Conservation (phyloP, 345 rosid genomes). For the Xanthoceras sorbifolium region DNA sequence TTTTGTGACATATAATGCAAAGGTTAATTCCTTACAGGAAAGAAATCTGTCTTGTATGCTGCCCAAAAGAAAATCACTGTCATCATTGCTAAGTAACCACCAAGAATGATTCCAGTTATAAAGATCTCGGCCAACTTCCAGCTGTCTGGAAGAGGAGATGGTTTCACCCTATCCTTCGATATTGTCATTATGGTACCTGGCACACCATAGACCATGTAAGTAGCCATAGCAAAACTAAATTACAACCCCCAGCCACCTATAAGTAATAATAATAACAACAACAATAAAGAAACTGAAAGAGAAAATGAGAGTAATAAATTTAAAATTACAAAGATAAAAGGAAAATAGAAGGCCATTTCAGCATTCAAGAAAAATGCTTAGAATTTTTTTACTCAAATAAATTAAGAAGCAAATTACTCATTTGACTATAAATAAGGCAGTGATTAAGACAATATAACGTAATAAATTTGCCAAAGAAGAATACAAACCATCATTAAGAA, state of each 20-base stretch:
- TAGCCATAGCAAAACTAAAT: too few relatives aligned
- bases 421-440: background rate
- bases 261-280: too few relatives aligned
- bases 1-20: background rate
- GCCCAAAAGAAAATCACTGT: constrained; percentile 74
- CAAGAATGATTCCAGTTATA: constrained; percentile 57
- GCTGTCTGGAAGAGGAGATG: constrained; percentile 65
- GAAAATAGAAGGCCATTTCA: too few relatives aligned
- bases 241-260: too few relatives aligned
- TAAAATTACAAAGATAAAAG: too few relatives aligned
- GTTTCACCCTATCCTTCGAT: constrained; percentile 62
- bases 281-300: background rate
- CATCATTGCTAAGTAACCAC: constrained; percentile 68
- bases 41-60: constrained; percentile 55
- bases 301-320: too few relatives aligned
- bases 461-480: background rate
- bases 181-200: constrained; percentile 68
- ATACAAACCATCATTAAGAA: constrained; percentile 55
- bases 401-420: background rate
- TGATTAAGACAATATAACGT: background rate
- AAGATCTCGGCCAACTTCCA: constrained; percentile 66
- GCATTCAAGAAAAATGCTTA: constrained; percentile 20
- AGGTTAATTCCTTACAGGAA: constrained; percentile 49
- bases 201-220: background rate
- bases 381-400: background rate